These are phyloP conservation scores for Triangularia setosa DNA, from an alignment of 2,329 filamentous ascomycete genomes.

Conservation along the genomic window DNA sequence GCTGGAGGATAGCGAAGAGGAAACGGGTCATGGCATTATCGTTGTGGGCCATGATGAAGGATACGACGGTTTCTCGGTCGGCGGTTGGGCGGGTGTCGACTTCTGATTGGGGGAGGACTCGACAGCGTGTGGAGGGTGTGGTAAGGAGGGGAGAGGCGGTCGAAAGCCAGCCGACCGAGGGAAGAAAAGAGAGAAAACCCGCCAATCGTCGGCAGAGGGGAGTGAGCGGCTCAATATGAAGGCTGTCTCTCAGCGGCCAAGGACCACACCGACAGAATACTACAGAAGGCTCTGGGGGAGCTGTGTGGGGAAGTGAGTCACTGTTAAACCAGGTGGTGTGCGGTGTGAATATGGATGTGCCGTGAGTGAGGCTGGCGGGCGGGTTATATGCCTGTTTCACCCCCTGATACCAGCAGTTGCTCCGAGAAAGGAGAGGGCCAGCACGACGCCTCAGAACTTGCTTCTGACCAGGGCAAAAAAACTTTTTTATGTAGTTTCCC, in stretches of 20 bases:
- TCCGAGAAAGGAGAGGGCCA: not conserved
- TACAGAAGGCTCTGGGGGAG: conserved; percentile 22
- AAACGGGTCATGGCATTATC: conserved; percentile 56
- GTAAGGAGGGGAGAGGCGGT: conserved; percentile 7
- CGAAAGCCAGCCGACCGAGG: conserved; percentile 20
- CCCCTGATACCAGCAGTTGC: conserved; percentile 13
- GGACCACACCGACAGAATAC: conserved; percentile 26
- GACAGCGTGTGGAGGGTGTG: not conserved
- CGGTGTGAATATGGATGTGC: not conserved
- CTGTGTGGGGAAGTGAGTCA: conserved; percentile 38
- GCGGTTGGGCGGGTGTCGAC: not conserved
- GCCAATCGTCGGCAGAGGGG: conserved; percentile 1
- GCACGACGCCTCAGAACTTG: too few species aligned
- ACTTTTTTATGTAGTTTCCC: conserved; percentile 3
- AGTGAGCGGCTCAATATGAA: conserved; percentile 23
- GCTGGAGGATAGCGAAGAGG: conserved; percentile 56
- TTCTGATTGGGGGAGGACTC: not conserved
- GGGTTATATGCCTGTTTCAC: conserved; percentile 37
- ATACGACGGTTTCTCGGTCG: conserved; percentile 2
- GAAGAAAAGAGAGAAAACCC: conserved; percentile 8
- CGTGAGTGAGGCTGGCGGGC: conserved; percentile 36
- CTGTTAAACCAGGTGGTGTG: conserved; percentile 14
- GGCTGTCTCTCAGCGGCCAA: conserved; percentile 13
- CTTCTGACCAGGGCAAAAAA: too few species aligned
- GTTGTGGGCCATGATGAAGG: conserved; percentile 47